Base-by-base conservation (phyloP, 371 early-diverging fungal species). In the Parasitella parasitica region DNA sequence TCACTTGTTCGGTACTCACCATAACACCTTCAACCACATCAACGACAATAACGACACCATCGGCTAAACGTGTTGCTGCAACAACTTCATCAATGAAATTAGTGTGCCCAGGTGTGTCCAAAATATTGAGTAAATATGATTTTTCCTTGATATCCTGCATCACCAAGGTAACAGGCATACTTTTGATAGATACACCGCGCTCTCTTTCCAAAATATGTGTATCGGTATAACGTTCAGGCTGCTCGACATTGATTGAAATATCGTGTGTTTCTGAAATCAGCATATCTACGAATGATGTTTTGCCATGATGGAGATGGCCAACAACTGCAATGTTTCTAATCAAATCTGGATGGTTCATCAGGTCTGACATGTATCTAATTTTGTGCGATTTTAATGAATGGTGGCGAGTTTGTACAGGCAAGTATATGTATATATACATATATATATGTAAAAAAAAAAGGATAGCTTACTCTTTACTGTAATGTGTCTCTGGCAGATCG, bases 281-380 rank as follows among this genome's bases (percentile, higher is more conserved):
- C 85, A 93, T 88, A 67, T 98, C 98, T 35, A 97, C 82, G 59
- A 99, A 87, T 0, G 95, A 83, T 0, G 97, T 95, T 67, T 99
- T 99, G 57, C 99, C 99, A 70, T 97, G 97, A 65, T 97, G 98
- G 61, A 99, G 83, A 77, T 97, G 96, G 20, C 99, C 99, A 3
- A 94, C 91, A 51, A 98, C 64, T 9, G 93, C 93, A 53, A 98
- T 77, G 64, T 97, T 97, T 61, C 98, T 88, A 24, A 91, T 80
- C 46, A 92, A 83, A 22, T 88, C 86, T 4, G 95, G 95, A 68
- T 87, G 86, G 7, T 83, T 85, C 82, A 91, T 86, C 56, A 97
- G 81, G 71, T 95, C 95, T 28, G 92, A 88, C 76, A 97, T 82
- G 67, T 90, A 98, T 61, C 89, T 90, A n/a, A n/a, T n/a, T n/a